Base-by-base conservation (phyloP, 768 basidiomycete species). In the Termitomyces sp. region DNA sequence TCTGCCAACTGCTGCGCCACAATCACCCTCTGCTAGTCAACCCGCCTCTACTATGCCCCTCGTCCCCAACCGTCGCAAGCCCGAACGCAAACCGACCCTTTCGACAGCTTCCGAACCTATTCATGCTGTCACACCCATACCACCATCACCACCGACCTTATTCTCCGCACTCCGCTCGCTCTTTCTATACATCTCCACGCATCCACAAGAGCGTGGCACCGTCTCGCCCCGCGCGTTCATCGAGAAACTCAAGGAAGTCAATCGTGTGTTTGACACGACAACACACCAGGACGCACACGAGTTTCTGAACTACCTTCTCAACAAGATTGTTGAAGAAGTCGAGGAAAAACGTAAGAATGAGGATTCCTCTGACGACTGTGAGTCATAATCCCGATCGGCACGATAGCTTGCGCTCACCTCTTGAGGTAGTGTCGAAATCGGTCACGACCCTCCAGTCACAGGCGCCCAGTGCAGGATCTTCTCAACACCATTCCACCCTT, bases 201-300 rank as follows among this genome's bases (percentile, higher is more conserved):
- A 89, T 67, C 88, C 86, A 5, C 74, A 77, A 21, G 83, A 88
- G 67, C 84, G 86, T 65, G 96, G 96, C 56, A 90, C 90, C 9
- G 82, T 98, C 41, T 82, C 93, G 2, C 97, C 97, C 2, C 83
- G 87, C 54, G 89, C 89, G 22, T 91, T 99, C 70, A 88, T 99
- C 67, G 87, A 93, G 65, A 96, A 96, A 67, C 81, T 98, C 63
- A 92, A 91, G 71, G 85, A 93, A 65, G 78, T 92, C 64, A 98
- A 98, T 70, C 92, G 93, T 64, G 77, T 87, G 45, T 99, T 98
- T 66, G 81, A 93, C 46, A 86, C 86, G 37, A 87, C 90, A 15
- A 88, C 90, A 81, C 97, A 99, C 68, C 97, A 99, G 68, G 97
- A 99, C 68, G 97, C 97, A 2, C 97, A 98, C 71, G 97, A 99